These are phyloP conservation scores for Nicotiana tomentosiformis DNA, from an alignment of 257 asterid genomes.

Conservation along the genomic window DNA sequence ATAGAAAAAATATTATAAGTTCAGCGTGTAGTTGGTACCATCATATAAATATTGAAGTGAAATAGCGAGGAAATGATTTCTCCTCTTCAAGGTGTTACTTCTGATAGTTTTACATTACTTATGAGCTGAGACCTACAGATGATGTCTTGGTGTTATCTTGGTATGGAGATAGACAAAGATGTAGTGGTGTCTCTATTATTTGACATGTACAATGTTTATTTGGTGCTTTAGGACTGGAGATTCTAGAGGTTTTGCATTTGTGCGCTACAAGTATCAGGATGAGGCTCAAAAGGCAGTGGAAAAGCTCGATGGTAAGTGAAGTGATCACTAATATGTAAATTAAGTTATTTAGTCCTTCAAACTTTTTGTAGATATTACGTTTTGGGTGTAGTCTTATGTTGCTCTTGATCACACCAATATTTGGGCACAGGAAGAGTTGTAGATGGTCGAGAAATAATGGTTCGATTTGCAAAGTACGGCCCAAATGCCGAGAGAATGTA, in stretches of 20 bases:
- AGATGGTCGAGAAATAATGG: constrained; percentile 98
- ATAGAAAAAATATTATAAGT: too few relatives aligned
- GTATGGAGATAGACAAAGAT: background rate
- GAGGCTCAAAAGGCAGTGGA: constrained; percentile 96
- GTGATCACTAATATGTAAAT: too few relatives aligned
- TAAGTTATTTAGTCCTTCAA: too few relatives aligned
- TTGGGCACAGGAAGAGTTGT: constrained; percentile 69
- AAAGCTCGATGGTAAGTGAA: constrained; percentile 75
- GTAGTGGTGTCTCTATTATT: background rate
- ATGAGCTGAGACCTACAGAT: background rate
- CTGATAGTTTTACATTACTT: background rate
- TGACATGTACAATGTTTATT: background rate
- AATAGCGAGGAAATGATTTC: background rate
- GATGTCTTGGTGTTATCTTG: background rate
- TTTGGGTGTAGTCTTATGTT: background rate
- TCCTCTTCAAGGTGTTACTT: background rate
- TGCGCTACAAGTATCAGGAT: constrained; percentile 89
- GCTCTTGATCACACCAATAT: background rate
- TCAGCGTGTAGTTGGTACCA: background rate
- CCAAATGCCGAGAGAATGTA: constrained; percentile 96
- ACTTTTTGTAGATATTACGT: too few relatives aligned
- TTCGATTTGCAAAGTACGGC: constrained; percentile 94
- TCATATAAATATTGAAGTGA: background rate
- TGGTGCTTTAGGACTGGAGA: constrained; percentile 76
- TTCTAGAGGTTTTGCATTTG: constrained; percentile 96